These are phyloP conservation scores for Plasmodiophora brassicae DNA, from an alignment of 208 protist genomes.

Conservation along the genomic window DNA sequence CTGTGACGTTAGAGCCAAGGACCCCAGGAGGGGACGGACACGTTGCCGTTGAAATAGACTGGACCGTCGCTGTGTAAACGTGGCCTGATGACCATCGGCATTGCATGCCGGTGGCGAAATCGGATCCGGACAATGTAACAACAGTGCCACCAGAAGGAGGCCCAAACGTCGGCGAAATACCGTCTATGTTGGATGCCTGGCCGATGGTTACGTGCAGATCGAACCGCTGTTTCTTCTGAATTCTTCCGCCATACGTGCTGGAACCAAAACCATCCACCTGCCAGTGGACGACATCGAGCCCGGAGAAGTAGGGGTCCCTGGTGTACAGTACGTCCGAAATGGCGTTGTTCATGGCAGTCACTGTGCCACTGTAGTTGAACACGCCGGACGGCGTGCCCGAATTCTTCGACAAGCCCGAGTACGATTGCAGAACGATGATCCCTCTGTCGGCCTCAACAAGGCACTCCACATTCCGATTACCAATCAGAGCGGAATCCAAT, in stretches of 20 bases:
- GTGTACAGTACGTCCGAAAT: neutral
- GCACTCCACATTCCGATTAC: neutral
- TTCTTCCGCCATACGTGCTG: neutral
- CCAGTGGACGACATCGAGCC: neutral
- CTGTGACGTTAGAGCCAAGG: neutral
- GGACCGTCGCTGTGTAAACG: neutral
- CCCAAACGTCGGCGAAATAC: neutral
- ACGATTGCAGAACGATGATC: neutral
- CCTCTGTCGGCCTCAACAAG: neutral
- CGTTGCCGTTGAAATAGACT: neutral
- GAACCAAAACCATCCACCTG: neutral
- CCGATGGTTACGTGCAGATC: neutral
- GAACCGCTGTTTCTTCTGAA: neutral
- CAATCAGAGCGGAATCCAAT: neutral
- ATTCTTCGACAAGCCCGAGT: neutral
- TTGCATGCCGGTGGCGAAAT: neutral
- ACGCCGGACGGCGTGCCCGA: neutral
- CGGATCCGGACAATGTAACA: neutral
- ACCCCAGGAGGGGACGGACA: neutral
- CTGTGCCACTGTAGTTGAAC: neutral
- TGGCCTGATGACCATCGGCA: neutral
- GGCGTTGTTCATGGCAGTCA: neutral
- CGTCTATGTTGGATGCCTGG: neutral
- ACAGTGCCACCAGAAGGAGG: neutral
- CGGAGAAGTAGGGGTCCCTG: neutral